Evolutionary conservation across 2,329 filamentous ascomycete species (phyloP).

Genomic region (Curvularia hawaiiensis): DNA sequence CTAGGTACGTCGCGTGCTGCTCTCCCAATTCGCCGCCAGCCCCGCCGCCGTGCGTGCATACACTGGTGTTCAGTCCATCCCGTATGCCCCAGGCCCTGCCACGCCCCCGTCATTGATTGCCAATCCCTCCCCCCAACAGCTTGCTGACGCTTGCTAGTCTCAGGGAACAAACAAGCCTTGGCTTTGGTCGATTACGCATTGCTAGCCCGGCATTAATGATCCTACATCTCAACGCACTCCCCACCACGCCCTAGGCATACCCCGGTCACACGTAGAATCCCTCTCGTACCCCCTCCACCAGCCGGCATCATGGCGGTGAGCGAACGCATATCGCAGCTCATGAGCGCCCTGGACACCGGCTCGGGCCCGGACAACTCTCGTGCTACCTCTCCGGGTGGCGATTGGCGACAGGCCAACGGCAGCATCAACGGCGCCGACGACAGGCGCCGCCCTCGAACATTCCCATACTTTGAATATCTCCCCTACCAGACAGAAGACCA

Average conservation of each 20-base stretch:
- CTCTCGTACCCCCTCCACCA: slow-evolving; percentile 12
- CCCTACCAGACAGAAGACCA: slow-evolving; percentile 89
- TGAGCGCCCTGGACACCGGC: slow-evolving; percentile 44
- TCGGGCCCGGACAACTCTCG: slow-evolving; percentile 75
- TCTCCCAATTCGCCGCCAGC: slow-evolving; percentile 1
- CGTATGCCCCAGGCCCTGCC: slow-evolving; percentile 8
- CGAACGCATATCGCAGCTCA: slow-evolving; percentile 51
- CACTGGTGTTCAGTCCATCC: slow-evolving; percentile 12
- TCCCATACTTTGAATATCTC: slow-evolving; percentile 87
- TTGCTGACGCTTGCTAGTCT: slow-evolving; percentile 21
- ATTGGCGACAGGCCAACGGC: slow-evolving; percentile 61
- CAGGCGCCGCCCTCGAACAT: slow-evolving; percentile 79
- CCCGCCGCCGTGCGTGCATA: slow-evolving; percentile 4
- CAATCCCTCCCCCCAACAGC: slow-evolving; percentile 12
- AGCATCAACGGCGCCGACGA: slow-evolving; percentile 52
- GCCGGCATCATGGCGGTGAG: slow-evolving; percentile 44
- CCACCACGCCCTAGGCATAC: slow-evolving; percentile 23
- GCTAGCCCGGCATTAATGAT: slow-evolving; percentile 35
- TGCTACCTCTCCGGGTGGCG: slow-evolving; percentile 79
- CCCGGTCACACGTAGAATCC: slow-evolving; percentile 16
- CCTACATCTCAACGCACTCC: slow-evolving; percentile 15
- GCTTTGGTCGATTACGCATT: slow-evolving; percentile 18
- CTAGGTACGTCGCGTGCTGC: slow-evolving; percentile 18
- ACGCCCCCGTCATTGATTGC: background rate
- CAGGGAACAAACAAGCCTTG: slow-evolving; percentile 14